Evolutionary conservation across 345 rosid genomes (phyloP), one percentile per base, ranked within the genome.

Genomic region (Hypericum androsaemum): DNA sequence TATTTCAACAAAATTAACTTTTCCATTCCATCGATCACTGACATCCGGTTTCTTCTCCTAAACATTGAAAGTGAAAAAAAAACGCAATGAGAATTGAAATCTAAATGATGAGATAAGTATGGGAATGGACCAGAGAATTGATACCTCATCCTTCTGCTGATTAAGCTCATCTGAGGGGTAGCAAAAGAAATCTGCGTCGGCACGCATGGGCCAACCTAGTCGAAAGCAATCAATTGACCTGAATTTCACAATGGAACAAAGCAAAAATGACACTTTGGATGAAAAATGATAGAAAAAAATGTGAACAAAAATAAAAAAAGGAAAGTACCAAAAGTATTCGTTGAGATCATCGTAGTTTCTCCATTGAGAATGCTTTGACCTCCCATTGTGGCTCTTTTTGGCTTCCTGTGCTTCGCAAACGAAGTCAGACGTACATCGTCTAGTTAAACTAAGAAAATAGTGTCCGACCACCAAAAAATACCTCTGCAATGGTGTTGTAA

Each of bases 1-100:
- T 60, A 77, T 74, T 67, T 77, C 86, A 9, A 80, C 82, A 49
- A 80, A 80, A 61, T 80, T 74, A 51, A 70, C 66, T 77, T 80
- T 80, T 0, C 82, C 82, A 56, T 70, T 70, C 78, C 78, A 74
- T 52, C 62, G 68, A 44, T 67, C 65, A 14, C 67, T 59, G 17
- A 37, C 51, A 56, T 22, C 53, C 51, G 73, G 71, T 57, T 72
- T 72, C 57, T 37, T 63, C 57, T 67, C 76, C 74, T 69, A 46
- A 57, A 41, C 45, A 65, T 42, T 22, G 12, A 38, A 53, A 51
- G 41, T 45, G 57, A 45, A 8, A 36, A n/a, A 43, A 41, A 2
- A 7, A 14, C 37, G 50, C 16, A 7, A 59, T 17, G 41, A 48
- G 12, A 32, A 35, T 15, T 47, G 37, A 50, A 51, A 32, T 22